These are phyloP conservation scores for Leishmania guyanensis DNA, from an alignment of 208 protist species.

Conservation along the genomic window DNA sequence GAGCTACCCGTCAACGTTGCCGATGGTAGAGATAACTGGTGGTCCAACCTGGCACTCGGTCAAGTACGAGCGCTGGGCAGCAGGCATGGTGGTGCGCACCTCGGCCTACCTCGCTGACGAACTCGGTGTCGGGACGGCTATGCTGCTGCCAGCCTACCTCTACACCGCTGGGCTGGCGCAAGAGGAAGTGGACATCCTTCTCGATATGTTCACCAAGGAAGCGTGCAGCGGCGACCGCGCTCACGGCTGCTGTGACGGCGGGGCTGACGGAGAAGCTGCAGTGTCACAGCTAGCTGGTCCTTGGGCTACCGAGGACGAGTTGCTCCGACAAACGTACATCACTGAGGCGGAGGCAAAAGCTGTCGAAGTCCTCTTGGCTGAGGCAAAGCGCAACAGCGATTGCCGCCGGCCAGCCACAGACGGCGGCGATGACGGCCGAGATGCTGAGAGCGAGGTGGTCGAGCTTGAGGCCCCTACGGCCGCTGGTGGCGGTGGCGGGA, in stretches of 20 bases:
- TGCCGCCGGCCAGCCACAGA: not conserved
- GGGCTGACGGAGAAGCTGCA: conserved; percentile 12
- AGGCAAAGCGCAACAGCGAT: conserved; percentile 10
- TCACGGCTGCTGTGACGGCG: conserved; percentile 1
- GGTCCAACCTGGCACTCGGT: conserved; percentile 52
- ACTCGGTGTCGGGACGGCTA: conserved; percentile 40
- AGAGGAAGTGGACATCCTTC: conserved; percentile 37
- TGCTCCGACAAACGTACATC: conserved; percentile 35
- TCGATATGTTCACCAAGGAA: conserved; percentile 31
- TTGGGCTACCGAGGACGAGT: conserved; percentile 55
- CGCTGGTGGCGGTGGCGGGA: conserved; percentile 36
- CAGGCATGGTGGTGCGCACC: conserved; percentile 36
- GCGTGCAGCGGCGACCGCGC: conserved; percentile 11
- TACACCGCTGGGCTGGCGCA: conserved; percentile 46
- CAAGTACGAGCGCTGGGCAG: conserved; percentile 60
- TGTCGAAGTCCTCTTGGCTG: conserved; percentile 20
- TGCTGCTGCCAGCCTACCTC: conserved; percentile 73
- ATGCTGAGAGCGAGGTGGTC: not conserved
- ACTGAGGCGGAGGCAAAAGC: conserved; percentile 40
- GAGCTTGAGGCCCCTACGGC: not conserved
- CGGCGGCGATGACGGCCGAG: conserved; percentile 6
- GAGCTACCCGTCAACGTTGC: conserved; percentile 58
- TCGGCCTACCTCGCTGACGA: conserved; percentile 56
- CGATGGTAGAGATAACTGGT: conserved; percentile 47
- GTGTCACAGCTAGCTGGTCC: not conserved